phyloP scores from a whole-genome alignment of 2,329 filamentous ascomycete genomes.

The Ascochyta fabae region DNA sequence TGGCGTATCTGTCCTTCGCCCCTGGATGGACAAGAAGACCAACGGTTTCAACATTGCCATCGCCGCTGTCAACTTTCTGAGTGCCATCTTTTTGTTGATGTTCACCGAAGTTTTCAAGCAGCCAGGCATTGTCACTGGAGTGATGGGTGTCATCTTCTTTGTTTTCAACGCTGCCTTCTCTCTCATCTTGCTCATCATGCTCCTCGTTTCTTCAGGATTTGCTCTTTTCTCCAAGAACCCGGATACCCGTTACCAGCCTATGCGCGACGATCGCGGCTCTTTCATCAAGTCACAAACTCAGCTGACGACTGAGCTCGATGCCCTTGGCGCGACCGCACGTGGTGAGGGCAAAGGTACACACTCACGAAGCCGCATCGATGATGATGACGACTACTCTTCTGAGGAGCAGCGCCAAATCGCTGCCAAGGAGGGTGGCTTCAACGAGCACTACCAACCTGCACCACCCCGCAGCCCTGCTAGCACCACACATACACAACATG shows the following conservation, averaged over 20 bases:
- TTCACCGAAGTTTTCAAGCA: slow-evolving; percentile 88
- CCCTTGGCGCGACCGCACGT: slow-evolving; percentile 84
- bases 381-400: slow-evolving; percentile 71
- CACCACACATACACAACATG: slow-evolving; percentile 13
- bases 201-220: slow-evolving; percentile 77
- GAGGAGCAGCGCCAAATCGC: slow-evolving; percentile 41
- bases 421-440: slow-evolving; percentile 46
- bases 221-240: slow-evolving; percentile 92
- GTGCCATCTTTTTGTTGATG: slow-evolving; percentile 85
- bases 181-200: slow-evolving; percentile 80
- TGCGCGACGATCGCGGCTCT: slow-evolving; percentile 93
- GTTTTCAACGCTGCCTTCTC: slow-evolving; percentile 85
- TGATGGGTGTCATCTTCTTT: slow-evolving; percentile 90
- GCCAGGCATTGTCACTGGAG: slow-evolving; percentile 81
- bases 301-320: slow-evolving; percentile 87
- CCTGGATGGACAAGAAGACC: slow-evolving; percentile 99
- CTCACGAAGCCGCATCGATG: slow-evolving; percentile 67
- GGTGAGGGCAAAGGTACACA: slow-evolving; percentile 68
- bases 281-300: slow-evolving; percentile 97
- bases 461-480: slow-evolving; percentile 57
- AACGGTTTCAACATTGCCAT: slow-evolving; percentile 97
- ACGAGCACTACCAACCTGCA: slow-evolving; percentile 51
- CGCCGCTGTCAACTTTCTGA: slow-evolving; percentile 86
- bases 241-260: slow-evolving; percentile 92
- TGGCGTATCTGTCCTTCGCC: slow-evolving; percentile 77